A percentile compares a stretch with the other conserved stretches of the same genome.
These are phyloP conservation scores for Leccinellum albellum DNA, from an alignment of 768 basidiomycete species.

Conservation along the genomic window DNA sequence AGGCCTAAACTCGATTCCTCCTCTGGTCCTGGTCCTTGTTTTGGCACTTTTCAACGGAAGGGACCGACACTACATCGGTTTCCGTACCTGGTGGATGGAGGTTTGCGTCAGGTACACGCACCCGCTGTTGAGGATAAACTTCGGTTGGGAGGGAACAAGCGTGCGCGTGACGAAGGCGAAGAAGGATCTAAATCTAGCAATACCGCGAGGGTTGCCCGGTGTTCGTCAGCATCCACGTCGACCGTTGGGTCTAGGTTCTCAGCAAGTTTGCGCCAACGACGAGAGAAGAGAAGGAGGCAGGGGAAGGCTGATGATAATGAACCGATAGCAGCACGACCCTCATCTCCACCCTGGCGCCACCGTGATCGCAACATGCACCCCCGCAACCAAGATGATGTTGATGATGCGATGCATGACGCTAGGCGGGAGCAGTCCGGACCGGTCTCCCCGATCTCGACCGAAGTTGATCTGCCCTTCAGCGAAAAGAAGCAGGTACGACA, in stretches of 20 bases:
- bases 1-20: conserved; percentile 15
- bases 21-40: not conserved
- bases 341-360: not conserved
- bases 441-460: conserved; percentile 9
- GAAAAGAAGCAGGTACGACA: conserved; percentile 32
- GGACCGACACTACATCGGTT: conserved; percentile 15
- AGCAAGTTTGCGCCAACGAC: conserved; percentile 3
- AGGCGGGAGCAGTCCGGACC: conserved; percentile 13
- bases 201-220: not conserved
- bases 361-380: not conserved
- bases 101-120: conserved; percentile 9
- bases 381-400: not conserved
- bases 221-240: not conserved
- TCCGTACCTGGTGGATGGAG: conserved; percentile 17
- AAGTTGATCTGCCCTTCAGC: conserved; percentile 20
- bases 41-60: conserved; percentile 3
- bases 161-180: not conserved
- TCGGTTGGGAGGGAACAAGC: not conserved
- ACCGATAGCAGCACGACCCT: not conserved
- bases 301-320: not conserved
- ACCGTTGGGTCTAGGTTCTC: not conserved
- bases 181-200: not conserved
- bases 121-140: conserved; percentile 5
- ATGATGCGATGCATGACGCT: not conserved
- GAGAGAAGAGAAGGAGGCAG: not conserved